Conservation (phyloP, 2,329 filamentous ascomycete genomes). For the Didymella exigua region DNA sequence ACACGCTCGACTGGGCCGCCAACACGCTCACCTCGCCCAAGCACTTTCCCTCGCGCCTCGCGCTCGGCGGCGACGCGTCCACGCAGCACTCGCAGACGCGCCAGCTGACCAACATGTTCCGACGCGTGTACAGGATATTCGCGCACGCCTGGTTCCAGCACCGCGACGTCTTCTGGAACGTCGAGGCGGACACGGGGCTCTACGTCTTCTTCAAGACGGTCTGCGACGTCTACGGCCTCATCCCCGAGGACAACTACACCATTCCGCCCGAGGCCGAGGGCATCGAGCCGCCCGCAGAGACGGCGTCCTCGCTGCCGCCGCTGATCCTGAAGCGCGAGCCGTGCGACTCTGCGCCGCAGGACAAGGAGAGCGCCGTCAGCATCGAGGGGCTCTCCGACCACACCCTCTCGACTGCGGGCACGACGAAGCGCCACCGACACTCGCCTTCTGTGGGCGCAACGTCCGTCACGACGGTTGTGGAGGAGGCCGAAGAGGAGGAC, state of each 20-base stretch:
- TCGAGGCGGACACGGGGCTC: constrained; percentile 87
- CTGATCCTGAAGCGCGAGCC: constrained; percentile 47
- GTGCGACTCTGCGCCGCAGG: constrained; percentile 29
- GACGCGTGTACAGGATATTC: constrained; percentile 93
- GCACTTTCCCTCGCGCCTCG: constrained; percentile 87
- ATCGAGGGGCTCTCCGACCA: constrained; percentile 45
- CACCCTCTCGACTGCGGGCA: constrained; percentile 64
- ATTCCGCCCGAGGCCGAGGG: constrained; percentile 92
- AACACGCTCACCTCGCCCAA: constrained; percentile 94
- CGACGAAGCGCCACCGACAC: constrained; percentile 82
- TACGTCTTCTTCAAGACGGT: constrained; percentile 98
- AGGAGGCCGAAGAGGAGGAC: constrained; percentile 77
- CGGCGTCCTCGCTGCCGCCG: constrained; percentile 33
- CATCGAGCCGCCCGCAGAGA: constrained; percentile 58
- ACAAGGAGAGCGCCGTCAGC: constrained; percentile 25
- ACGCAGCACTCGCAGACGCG: constrained; percentile 65
- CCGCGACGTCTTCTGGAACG: constrained; percentile 90
- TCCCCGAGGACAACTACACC: constrained; percentile 94
- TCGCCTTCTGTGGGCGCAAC: constrained; percentile 76
- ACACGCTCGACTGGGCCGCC: constrained; percentile 96
- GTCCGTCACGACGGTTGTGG: constrained; percentile 79
- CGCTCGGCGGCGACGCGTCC: constrained; percentile 55
- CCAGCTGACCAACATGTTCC: constrained; percentile 93
- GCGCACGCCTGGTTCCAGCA: constrained; percentile 99
- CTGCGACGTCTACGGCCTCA: constrained; percentile 86